Evolutionary conservation across 176 grass and related monocot species (phyloP).

Genomic region (Zea mays): DNA sequence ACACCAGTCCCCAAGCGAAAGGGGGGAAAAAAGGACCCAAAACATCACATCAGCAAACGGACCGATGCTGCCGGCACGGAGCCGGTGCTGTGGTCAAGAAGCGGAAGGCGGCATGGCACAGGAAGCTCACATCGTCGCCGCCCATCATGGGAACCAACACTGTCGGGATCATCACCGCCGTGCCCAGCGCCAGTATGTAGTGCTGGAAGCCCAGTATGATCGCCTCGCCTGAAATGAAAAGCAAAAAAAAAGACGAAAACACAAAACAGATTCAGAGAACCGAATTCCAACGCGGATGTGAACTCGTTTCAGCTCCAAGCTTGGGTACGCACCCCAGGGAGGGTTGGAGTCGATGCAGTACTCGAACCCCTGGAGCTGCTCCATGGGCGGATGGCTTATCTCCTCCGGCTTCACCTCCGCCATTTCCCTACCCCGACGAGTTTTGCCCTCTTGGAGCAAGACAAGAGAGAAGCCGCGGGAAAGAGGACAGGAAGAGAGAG

Average conservation of each 20-base stretch:
- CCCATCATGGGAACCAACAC: conserved; percentile 92
- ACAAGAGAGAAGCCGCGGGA: neutral
- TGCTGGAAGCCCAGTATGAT: conserved; percentile 91
- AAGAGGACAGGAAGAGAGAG: neutral
- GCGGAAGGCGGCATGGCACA: neutral
- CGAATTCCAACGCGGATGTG: conserved; percentile 25
- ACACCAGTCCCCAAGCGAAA: neutral
- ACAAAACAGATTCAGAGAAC: conserved; percentile 26
- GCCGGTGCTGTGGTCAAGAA: neutral
- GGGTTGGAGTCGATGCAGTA: conserved; percentile 98
- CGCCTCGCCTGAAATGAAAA: conserved; percentile 63
- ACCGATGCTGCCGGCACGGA: neutral
- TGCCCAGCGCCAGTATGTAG: conserved; percentile 86
- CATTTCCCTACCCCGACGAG: conserved; percentile 28
- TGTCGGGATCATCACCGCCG: conserved; percentile 84
- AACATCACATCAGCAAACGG: conserved; percentile 25
- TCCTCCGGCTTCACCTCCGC: conserved; percentile 74
- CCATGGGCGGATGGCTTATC: conserved; percentile 86
- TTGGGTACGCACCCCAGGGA: conserved; percentile 66
- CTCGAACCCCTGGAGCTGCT: conserved; percentile 94
- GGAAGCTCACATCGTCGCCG: conserved; percentile 74
- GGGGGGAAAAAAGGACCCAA: neutral
- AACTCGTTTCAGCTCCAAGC: neutral
- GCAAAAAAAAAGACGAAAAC: conserved; percentile 22
- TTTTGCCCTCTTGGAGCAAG: neutral